Evolutionary conservation across 805 yeast species (phyloP), one percentile per base, ranked within the genome.

Genomic region (Candida insectorum): DNA sequence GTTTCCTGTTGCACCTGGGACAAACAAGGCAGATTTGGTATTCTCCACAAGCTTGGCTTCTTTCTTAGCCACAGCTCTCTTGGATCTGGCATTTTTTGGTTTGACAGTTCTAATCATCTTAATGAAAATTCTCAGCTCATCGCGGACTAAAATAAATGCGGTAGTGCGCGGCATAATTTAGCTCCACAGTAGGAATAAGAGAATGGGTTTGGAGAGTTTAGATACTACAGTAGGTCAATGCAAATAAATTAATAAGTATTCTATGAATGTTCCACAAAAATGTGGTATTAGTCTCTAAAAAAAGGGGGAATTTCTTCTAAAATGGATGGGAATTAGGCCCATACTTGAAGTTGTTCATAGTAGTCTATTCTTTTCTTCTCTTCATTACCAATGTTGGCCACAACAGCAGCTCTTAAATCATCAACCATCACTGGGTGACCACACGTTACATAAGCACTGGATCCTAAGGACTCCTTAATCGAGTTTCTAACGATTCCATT

Each of bases 61-160:
- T 49, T 79, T 82, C 51, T 84, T 83, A 43, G 88, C 95, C 44
- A 89, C 57, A 5, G 96, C 97, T 62, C 98, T 79, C 68, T 93
- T 93, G 36, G 96, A 77, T 54, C 97, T 87, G 34, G 96, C 96
- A 54, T 82, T 93, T 66, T 88, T 89, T 23, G 98, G 97, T 48
- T 87, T 82, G 12, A 49, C 40, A 24, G 27, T 36, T 36, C 41
- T 29, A 18, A 59, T 45, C 24, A 37, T 20, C 18, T 43, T 41
- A 16, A n/a, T n/a, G n/a, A n/a, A n/a, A n/a, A n/a, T n/a, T n/a
- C n/a, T n/a, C n/a, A n/a, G n/a, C n/a, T n/a, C n/a, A n/a, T n/a
- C n/a, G n/a, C n/a, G n/a, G n/a, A n/a, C n/a, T n/a, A n/a, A n/a
- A n/a, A n/a, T n/a, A n/a, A n/a, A n/a, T n/a, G n/a, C n/a, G n/a